These are phyloP conservation scores for Paecilomyces formosus DNA, from an alignment of 2,329 filamentous ascomycete species.

Conservation along the genomic window DNA sequence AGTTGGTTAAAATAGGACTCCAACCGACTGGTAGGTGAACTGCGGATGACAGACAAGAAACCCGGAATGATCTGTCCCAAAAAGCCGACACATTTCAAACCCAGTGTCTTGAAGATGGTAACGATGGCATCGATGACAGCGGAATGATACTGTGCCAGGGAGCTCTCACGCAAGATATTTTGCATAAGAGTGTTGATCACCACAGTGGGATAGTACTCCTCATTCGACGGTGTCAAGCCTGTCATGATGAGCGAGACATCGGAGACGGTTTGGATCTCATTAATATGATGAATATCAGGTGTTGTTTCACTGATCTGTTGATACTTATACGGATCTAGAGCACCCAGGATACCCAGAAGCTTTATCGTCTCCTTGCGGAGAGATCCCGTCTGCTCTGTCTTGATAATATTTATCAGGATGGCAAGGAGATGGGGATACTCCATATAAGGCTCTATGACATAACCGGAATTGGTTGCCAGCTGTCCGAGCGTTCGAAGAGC, in stretches of 20 bases:
- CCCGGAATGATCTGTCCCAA: constrained; percentile 89
- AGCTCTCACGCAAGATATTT: constrained; percentile 78
- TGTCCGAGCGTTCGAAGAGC: constrained; percentile 86
- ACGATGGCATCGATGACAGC: constrained; percentile 96
- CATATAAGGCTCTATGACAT: constrained; percentile 92
- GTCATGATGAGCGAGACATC: constrained; percentile 98
- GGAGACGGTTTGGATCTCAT: constrained; percentile 64
- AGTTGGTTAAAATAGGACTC: constrained; percentile 98
- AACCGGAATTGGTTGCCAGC: constrained; percentile 89
- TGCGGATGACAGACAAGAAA: constrained; percentile 81
- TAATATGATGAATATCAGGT: constrained; percentile 68
- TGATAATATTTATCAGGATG: constrained; percentile 87
- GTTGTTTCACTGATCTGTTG: constrained; percentile 85
- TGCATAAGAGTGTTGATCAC: constrained; percentile 93
- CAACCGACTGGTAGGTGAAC: constrained; percentile 66
- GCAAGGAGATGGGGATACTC: constrained; percentile 92
- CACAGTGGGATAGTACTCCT: constrained; percentile 97
- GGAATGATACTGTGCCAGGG: constrained; percentile 82
- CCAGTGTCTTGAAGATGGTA: constrained; percentile 95
- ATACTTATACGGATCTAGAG: constrained; percentile 91
- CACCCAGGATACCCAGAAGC: constrained; percentile 88
- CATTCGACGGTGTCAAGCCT: constrained; percentile 88
- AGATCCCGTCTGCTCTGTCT: constrained; percentile 79
- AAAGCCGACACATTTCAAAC: constrained; percentile 92
- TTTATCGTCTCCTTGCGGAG: constrained; percentile 93